These are phyloP conservation scores for Mimosa pudica DNA, from an alignment of 306 rosid species.

Conservation along the genomic window DNA sequence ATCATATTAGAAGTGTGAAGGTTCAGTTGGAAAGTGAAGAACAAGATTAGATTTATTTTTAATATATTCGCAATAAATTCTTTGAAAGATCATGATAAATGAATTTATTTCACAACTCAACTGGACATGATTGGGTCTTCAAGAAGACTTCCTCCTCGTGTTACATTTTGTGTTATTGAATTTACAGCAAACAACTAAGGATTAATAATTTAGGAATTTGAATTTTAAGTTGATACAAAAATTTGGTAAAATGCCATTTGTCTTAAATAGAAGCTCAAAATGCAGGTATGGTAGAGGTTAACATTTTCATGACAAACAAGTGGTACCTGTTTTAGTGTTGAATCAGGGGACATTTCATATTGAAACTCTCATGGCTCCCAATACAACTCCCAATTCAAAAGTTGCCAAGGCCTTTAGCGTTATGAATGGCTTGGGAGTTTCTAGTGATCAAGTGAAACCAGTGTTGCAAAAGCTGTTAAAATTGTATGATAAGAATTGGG, in stretches of 20 bases:
- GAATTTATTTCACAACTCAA: not conserved
- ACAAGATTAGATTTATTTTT: not conserved
- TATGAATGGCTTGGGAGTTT: constrained; percentile 55
- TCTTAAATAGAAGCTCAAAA: not conserved
- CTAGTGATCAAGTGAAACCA: constrained; percentile 54
- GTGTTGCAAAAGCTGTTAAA: constrained; percentile 47
- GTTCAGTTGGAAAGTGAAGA: not conserved
- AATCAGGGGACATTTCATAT: constrained; percentile 23
- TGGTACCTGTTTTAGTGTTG: constrained; percentile 21
- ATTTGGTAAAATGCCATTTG: constrained; percentile 21
- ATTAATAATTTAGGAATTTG: constrained; percentile 6
- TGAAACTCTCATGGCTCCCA: constrained; percentile 49
- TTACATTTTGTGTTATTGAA: not conserved
- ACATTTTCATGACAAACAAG: constrained; percentile 23
- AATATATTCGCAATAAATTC: not conserved
- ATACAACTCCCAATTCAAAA: constrained; percentile 40
- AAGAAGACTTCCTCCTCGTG: not conserved
- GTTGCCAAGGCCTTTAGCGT: constrained; percentile 49
- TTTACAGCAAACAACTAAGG: not conserved
- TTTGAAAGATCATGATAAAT: not conserved
- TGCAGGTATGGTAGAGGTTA: constrained; percentile 14
- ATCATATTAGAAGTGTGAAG: not conserved
- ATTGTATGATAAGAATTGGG: constrained; percentile 56
- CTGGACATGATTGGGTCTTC: not conserved
- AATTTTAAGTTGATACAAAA: constrained; percentile 27